Evolutionary conservation across 129 eudicot genomes (phyloP).

Genomic region (Artemisia argyi): DNA sequence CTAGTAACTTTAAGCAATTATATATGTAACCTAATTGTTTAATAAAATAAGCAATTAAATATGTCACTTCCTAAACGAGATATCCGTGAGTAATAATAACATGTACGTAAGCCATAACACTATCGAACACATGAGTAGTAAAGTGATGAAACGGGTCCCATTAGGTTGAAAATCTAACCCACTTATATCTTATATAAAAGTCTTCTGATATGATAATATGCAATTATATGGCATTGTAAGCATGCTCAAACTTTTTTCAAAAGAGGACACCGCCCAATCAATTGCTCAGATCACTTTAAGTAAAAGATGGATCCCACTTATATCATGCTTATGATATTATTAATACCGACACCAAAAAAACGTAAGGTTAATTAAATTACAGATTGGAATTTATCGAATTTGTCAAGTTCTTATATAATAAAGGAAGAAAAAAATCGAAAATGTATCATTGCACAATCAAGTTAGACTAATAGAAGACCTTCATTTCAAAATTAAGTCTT

Average conservation of each 20-base stretch:
- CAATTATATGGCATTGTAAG: conserved; percentile 23
- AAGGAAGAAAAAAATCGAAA: too few relatives aligned
- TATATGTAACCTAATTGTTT: neutral
- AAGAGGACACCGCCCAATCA: conserved; percentile 15
- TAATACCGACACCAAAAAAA: too few relatives aligned
- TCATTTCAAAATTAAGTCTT: too few relatives aligned
- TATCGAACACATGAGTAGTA: neutral
- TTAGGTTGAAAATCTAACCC: conserved; percentile 20
- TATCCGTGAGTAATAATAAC: conserved; percentile 19
- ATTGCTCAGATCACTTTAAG: neutral
- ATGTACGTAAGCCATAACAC: neutral
- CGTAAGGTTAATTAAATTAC: too few relatives aligned
- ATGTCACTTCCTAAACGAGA: conserved; percentile 15
- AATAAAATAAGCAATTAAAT: conserved; percentile 2
- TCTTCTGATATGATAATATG: conserved; percentile 21
- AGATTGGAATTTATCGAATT: too few relatives aligned
- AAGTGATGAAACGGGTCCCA: conserved; percentile 28
- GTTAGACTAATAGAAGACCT: too few relatives aligned
- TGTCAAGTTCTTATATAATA: too few relatives aligned
- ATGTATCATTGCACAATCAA: too few relatives aligned
- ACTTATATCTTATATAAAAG: conserved; percentile 21
- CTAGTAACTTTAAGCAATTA: neutral
- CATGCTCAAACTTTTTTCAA: conserved; percentile 28
- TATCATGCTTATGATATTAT: neutral
- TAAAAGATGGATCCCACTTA: neutral